Percentiles rank a stretch among this genome's conserved stretches.
phyloP scores from a whole-genome alignment of 2,329 filamentous ascomycete species.

The Beauveria pseudobassiana region DNA sequence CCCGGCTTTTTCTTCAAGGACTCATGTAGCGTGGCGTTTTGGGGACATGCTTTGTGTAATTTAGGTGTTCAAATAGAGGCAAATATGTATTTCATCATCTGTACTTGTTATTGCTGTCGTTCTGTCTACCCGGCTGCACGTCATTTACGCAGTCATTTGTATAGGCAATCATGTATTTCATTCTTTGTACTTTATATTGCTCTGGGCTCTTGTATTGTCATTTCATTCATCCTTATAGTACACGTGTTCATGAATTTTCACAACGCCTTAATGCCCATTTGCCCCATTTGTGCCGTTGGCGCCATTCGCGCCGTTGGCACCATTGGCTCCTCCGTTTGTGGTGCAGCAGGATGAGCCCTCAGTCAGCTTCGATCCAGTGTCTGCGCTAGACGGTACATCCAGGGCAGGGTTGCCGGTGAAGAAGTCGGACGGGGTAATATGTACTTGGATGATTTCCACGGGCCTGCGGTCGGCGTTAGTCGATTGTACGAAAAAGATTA shows the following conservation, averaged over 20 bases:
- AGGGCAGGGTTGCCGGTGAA: slow-evolving; percentile 40
- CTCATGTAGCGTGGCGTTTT: slow-evolving; percentile 8
- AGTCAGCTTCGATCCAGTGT: slow-evolving; percentile 16
- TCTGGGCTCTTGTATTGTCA: not conserved
- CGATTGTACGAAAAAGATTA: not conserved
- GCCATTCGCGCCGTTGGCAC: not conserved
- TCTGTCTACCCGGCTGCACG: too few species aligned
- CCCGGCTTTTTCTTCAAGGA: slow-evolving; percentile 16
- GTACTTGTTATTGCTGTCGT: too few species aligned
- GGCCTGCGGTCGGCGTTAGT: slow-evolving; percentile 32
- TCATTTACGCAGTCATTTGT: too few species aligned
- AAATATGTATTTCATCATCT: too few species aligned
- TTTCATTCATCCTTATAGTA: not conserved
- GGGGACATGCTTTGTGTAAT: not conserved
- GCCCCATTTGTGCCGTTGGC: not conserved
- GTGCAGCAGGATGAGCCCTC: slow-evolving; percentile 5
- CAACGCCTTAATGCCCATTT: not conserved
- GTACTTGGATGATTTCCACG: slow-evolving; percentile 41
- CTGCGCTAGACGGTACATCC: slow-evolving; percentile 34
- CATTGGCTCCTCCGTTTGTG: not conserved
- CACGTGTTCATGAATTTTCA: not conserved
- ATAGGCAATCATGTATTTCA: too few species aligned
- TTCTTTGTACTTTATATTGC: too few species aligned
- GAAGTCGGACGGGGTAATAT: slow-evolving; percentile 40
- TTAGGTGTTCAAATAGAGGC: too few species aligned